phyloP scores from a whole-genome alignment of 2,329 filamentous ascomycete species.

The Neonectria neomacrospora region DNA sequence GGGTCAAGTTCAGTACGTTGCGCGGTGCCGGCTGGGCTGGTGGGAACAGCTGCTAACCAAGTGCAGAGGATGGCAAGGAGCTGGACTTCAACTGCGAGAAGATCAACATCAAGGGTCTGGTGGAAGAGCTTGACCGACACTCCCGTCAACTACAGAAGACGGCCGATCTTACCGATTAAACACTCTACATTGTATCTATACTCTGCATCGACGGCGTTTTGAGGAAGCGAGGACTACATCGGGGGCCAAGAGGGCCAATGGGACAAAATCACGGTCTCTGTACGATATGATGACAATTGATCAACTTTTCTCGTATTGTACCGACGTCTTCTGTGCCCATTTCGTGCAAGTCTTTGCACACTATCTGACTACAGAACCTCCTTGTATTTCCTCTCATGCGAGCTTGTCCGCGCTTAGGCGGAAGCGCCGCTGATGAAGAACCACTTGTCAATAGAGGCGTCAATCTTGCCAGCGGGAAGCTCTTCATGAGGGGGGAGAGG shows the following conservation, averaged over 20 bases:
- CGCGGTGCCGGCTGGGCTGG: not conserved
- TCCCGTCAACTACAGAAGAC: slow-evolving; percentile 84
- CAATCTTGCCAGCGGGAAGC: slow-evolving; percentile 86
- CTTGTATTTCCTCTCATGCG: slow-evolving; percentile 25
- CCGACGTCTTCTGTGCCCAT: slow-evolving; percentile 30
- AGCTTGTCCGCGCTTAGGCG: slow-evolving; percentile 62
- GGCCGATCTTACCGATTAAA: slow-evolving; percentile 75
- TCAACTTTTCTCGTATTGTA: slow-evolving; percentile 37
- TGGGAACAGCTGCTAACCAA: slow-evolving; percentile 38
- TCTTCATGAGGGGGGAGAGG: slow-evolving; percentile 85
- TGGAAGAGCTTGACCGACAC: slow-evolving; percentile 91
- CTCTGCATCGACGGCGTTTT: slow-evolving; percentile 50
- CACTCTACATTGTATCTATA: slow-evolving; percentile 42
- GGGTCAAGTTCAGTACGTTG: slow-evolving; percentile 84
- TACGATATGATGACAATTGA: slow-evolving; percentile 43
- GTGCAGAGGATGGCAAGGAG: slow-evolving; percentile 89
- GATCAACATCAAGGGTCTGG: slow-evolving; percentile 84
- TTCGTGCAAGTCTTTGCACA: slow-evolving; percentile 32
- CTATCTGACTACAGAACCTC: slow-evolving; percentile 29
- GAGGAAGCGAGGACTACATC: slow-evolving; percentile 38
- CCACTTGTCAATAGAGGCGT: slow-evolving; percentile 99
- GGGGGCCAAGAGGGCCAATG: slow-evolving; percentile 23
- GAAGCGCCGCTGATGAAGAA: slow-evolving; percentile 99
- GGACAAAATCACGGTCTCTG: slow-evolving; percentile 38
- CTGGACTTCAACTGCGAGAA: slow-evolving; percentile 84